phyloP scores from a whole-genome alignment of 192 early-diverging fungal species.

The Podila verticillata region DNA sequence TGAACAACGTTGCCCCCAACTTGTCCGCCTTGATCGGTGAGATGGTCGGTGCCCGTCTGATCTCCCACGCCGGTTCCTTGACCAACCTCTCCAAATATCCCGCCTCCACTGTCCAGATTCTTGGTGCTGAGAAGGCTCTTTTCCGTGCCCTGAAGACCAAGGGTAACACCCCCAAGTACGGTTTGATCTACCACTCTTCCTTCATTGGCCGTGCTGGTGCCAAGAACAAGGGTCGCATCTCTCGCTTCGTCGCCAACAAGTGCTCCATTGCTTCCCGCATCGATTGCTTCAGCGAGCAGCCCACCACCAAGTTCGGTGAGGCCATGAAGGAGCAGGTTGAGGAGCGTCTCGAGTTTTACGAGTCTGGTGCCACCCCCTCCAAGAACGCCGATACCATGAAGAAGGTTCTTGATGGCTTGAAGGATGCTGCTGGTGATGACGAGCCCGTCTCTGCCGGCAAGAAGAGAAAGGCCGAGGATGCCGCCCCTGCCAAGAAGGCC shows the following conservation, averaged over 20 bases:
- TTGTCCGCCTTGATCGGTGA: slow-evolving; percentile 95
- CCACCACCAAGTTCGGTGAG: slow-evolving; percentile 93
- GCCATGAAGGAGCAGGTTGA: slow-evolving; percentile 96
- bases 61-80: slow-evolving; percentile 95
- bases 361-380: slow-evolving; percentile 84
- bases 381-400: slow-evolving; percentile 97
- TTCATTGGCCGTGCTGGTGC: slow-evolving; percentile 94
- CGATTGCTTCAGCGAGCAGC: slow-evolving; percentile 94
- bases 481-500: slow-evolving; percentile 45
- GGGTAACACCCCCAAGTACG: slow-evolving; percentile 98
- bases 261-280: slow-evolving; percentile 97
- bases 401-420: slow-evolving; percentile 75
- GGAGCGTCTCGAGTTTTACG: slow-evolving; percentile 95
- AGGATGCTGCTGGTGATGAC: slow-evolving; percentile 69
- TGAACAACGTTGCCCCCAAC: slow-evolving; percentile 97
- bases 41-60: slow-evolving; percentile 94
- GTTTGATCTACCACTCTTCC: slow-evolving; percentile 96
- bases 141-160: slow-evolving; percentile 98
- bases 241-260: slow-evolving; percentile 99
- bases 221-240: slow-evolving; percentile 99
- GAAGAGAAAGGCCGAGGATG: slow-evolving; percentile 65
- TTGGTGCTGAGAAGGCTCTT: slow-evolving; percentile 98
- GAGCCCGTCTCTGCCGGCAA: slow-evolving; percentile 54
- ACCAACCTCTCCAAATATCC: slow-evolving; percentile 98
- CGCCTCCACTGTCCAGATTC: slow-evolving; percentile 97